phyloP scores from a whole-genome alignment of 352 stramenopile genomes.

The Phytophthora ohioensis region DNA sequence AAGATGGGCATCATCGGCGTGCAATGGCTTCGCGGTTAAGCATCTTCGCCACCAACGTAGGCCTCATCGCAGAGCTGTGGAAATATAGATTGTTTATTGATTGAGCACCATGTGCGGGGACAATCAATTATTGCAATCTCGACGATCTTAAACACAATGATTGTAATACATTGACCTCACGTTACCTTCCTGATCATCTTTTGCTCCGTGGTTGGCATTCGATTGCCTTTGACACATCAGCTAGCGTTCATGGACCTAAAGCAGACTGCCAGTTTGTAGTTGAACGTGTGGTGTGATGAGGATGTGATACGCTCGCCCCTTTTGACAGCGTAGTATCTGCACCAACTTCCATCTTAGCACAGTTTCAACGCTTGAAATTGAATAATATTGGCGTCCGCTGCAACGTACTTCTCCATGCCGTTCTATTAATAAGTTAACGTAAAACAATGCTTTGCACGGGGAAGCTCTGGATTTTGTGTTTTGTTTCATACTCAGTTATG shows the following conservation, averaged over 20 bases:
- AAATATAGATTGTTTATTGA: conserved; percentile 10
- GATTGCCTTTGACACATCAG: not conserved
- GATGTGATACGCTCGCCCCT: not conserved
- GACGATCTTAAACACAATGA: not conserved
- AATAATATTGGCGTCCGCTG: conserved; percentile 1
- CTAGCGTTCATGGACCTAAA: not conserved
- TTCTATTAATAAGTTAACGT: conserved; percentile 5
- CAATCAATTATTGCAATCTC: conserved; percentile 13
- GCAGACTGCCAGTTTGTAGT: too few relatives aligned
- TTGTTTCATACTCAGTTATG: too few relatives aligned
- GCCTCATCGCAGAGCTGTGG: not conserved
- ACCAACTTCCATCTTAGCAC: conserved; percentile 1
- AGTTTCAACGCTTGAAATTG: not conserved
- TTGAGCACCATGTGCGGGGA: not conserved
- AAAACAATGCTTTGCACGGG: not conserved
- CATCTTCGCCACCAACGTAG: too few relatives aligned
- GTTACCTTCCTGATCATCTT: not conserved
- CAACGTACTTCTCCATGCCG: conserved; percentile 1
- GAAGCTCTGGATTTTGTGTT: too few relatives aligned
- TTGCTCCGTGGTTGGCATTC: not conserved
- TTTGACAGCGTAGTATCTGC: not conserved
- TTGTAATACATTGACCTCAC: conserved; percentile 1
- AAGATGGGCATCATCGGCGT: too few relatives aligned
- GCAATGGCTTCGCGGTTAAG: too few relatives aligned
- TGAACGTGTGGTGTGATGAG: too few relatives aligned